phyloP scores from a whole-genome alignment of 495 filamentous ascomycete species.

The Bacidia gigantensis region DNA sequence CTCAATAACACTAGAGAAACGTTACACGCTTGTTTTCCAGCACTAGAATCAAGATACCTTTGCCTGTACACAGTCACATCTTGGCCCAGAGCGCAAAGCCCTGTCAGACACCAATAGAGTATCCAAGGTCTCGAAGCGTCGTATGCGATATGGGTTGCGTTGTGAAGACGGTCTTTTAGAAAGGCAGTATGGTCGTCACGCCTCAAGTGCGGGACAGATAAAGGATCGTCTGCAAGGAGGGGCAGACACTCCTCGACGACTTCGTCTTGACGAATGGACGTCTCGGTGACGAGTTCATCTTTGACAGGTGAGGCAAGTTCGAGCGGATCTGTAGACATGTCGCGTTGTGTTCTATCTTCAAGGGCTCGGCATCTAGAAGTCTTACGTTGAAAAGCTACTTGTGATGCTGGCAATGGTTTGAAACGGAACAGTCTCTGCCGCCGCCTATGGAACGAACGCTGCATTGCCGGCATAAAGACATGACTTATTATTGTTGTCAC shows the following conservation, averaged over 20 bases:
- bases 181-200: constrained; percentile 63
- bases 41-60: constrained; percentile 30
- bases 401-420: not conserved
- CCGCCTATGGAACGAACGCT: not conserved
- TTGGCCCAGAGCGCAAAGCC: constrained; percentile 56
- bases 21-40: constrained; percentile 2
- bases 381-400: no score
- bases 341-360: no score
- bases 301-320: constrained; percentile 52
- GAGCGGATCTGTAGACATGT: no score
- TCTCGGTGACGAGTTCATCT: constrained; percentile 55
- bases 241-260: constrained; percentile 57
- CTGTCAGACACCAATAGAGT: constrained; percentile 77
- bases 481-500: not conserved
- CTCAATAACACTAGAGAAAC: constrained; percentile 39
- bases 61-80: constrained; percentile 58
- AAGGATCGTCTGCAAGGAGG: constrained; percentile 37
- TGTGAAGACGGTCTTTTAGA: constrained; percentile 49
- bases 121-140: constrained; percentile 88
- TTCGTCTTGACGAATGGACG: constrained; percentile 51
- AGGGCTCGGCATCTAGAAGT: no score
- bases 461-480: not conserved
- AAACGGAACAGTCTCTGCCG: not conserved
- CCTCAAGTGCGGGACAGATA: constrained; percentile 39
- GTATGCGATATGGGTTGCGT: constrained; percentile 43